Evolutionary conservation across 2,329 filamentous ascomycete genomes (phyloP), one percentile per base, ranked within the genome.

Genomic region (Microsporum audouinii): DNA sequence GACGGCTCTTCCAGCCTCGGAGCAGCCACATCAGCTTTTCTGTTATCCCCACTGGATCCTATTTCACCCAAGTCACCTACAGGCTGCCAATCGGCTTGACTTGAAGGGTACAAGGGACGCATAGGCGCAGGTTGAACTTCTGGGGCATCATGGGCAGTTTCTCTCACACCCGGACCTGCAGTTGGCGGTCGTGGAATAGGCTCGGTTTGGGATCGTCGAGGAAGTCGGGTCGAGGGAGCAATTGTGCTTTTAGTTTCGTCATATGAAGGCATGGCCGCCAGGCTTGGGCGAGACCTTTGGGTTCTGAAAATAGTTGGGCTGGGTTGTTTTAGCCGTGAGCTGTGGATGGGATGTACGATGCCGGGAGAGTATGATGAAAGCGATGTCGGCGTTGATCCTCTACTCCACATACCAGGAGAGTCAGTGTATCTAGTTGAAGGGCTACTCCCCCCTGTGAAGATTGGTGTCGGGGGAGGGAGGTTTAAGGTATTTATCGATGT

Each of bases 331-430:
- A 72, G 63, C 29, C 69, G 68, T 43, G 72, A 68, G 33, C 70
- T 67, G 58, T 77, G 77, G 2, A 69, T 67, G n/a, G 76, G 70
- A 17, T 75, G 71, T 41, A 74, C 68, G 59, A 78, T 72, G 5
- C 76, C 76, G 3, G 78, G 78, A 3, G 78, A 80, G 61, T 77
- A 76, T 10, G 78, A 80, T 8, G 77, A 79, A 61, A 79, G 67
- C 2, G 78, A 78, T 12, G 77, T 79, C 1, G 78, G 78, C 3
- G 78, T 80, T 4, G 78, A 79, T 59, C 76, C 71, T 62, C 70
- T 71, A 65, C 76, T 76, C 75, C 75, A 78, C 61, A 75, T 71
- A 5, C 76, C 75, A 0, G 76, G 76, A 8, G 76, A 78, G 36
- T 73, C 74, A 6, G 76, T 77, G 58, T 77, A 77, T 59, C 74